Base-by-base conservation (phyloP, 257 asterid genomes). In the Nicotiana sylvestris region DNA sequence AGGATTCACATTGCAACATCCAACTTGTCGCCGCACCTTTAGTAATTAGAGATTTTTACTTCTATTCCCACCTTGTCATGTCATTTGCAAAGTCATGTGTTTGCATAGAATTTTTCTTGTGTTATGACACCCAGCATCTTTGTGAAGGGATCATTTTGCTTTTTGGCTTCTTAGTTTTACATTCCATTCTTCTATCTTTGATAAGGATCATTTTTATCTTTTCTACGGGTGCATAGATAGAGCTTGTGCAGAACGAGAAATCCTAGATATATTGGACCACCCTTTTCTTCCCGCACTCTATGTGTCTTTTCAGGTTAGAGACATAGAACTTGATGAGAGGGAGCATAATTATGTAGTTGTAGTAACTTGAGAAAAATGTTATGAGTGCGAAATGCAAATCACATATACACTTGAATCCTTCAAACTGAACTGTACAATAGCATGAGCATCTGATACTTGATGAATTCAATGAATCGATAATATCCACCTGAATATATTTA, bases 201-300 rank as follows among this genome's bases (percentile, higher is more conserved):
- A 43, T 72, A 72, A 72, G 61, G 37, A 25, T 25, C 61, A n/a
- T 21, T 25, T 32, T 74, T 78, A 76, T 60, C 65, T 51, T 62
- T 84, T 49, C 69, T 87, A 83, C 89, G 94, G 99, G 98, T 96
- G 79, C 99, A 21, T 21, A 21, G 21, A 96, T 85, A 94, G 99
- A 89, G 99, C 99, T 84, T 94, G 98, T 87, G 98, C 99, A 49
- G 99, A 96, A 86, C 89, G 99, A 87, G 98, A 94, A 86, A 96
- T 96, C 86, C 92, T 96, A 37, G 98, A 94, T 89, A 86, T 94
- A 96, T 85, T 96, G 91, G 99, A 96, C 85, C 99, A 96, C 83
- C 99, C 99, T 82, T 96, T 96, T 88, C 98, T 96, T 87, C 99
- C 99, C 25, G 98, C 98, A 56, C 90, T 96, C 17, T 96, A 96